These are phyloP conservation scores for Zygotorulaspora danielsina DNA, from an alignment of 805 yeast species.

Conservation along the genomic window DNA sequence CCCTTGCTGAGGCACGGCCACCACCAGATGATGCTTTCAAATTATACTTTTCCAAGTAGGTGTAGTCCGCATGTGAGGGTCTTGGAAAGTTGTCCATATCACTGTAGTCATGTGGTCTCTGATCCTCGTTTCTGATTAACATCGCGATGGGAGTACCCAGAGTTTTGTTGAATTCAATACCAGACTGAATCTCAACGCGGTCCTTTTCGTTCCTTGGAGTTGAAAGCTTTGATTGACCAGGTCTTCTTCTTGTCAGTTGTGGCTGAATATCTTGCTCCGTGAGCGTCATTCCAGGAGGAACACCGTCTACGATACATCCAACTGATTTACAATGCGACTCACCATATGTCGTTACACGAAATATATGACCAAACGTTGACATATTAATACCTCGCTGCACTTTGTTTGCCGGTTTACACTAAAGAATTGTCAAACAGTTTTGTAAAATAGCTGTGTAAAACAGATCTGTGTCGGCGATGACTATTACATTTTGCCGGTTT, in stretches of 20 bases:
- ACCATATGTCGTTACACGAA: conserved; percentile 90
- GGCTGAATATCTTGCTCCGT: conserved; percentile 90
- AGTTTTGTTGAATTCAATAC: conserved; percentile 86
- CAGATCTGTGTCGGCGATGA: too few species aligned
- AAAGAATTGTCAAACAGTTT: too few species aligned
- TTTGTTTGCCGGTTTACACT: too few species aligned
- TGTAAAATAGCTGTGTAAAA: too few species aligned
- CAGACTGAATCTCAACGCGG: conserved; percentile 86
- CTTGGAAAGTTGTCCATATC: conserved; percentile 95
- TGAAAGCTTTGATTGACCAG: conserved; percentile 88
- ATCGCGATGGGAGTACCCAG: conserved; percentile 94
- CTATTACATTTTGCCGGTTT: too few species aligned
- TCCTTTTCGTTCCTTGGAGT: conserved; percentile 98
- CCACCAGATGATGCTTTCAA: conserved; percentile 94
- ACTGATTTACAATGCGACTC: conserved; percentile 97
- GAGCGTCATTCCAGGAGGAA: conserved; percentile 89
- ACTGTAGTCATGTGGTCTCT: conserved; percentile 91
- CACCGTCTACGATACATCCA: conserved; percentile 97
- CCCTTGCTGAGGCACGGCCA: conserved; percentile 95
- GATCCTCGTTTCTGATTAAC: conserved; percentile 91
- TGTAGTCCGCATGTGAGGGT: conserved; percentile 97
- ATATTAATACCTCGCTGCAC: conserved; percentile 40
- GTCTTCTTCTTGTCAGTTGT: conserved; percentile 93
- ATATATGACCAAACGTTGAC: conserved; percentile 67
- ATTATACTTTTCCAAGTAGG: conserved; percentile 87